A percentile compares a stretch with the other conserved stretches of the same genome.
Conservation (phyloP, 164 flowering plant genomes). For the Vitis labrusca region DNA sequence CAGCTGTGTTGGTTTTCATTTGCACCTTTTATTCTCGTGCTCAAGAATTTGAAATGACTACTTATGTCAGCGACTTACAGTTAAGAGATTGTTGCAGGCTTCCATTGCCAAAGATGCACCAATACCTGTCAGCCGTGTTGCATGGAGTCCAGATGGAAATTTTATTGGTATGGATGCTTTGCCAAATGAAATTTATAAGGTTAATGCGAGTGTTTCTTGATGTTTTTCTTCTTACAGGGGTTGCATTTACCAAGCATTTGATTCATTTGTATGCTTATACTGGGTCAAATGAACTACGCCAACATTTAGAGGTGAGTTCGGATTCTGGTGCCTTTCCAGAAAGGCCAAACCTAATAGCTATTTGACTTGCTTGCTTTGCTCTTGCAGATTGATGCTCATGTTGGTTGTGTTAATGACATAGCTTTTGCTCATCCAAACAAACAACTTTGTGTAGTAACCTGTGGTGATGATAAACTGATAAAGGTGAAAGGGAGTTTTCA, state of each 20-base stretch:
- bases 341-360: neutral
- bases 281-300: constrained; percentile 67
- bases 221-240: constrained; percentile 50
- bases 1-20: neutral
- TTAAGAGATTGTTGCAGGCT: constrained; percentile 43
- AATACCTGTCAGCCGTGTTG: constrained; percentile 67
- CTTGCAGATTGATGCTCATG: constrained; percentile 87
- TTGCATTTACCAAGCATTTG: constrained; percentile 77
- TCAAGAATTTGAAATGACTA: constrained; percentile 7
- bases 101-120: constrained; percentile 53
- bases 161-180: constrained; percentile 52
- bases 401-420: constrained; percentile 79
- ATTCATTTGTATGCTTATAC: constrained; percentile 70
- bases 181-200: neutral
- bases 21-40: neutral
- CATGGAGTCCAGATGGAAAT: constrained; percentile 91
- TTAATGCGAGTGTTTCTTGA: constrained; percentile 12
- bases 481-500: constrained; percentile 46
- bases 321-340: constrained; percentile 5
- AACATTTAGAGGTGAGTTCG: constrained; percentile 61
- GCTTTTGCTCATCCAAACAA: constrained; percentile 88
- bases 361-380: constrained; percentile 8
- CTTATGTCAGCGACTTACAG: constrained; percentile 6
- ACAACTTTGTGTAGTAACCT: constrained; percentile 72
- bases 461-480: constrained; percentile 86